Percentiles rank a stretch among this genome's conserved stretches.
phyloP scores from a whole-genome alignment of 2,329 filamentous ascomycete genomes.

The Tolypocladium cylindrosporum region DNA sequence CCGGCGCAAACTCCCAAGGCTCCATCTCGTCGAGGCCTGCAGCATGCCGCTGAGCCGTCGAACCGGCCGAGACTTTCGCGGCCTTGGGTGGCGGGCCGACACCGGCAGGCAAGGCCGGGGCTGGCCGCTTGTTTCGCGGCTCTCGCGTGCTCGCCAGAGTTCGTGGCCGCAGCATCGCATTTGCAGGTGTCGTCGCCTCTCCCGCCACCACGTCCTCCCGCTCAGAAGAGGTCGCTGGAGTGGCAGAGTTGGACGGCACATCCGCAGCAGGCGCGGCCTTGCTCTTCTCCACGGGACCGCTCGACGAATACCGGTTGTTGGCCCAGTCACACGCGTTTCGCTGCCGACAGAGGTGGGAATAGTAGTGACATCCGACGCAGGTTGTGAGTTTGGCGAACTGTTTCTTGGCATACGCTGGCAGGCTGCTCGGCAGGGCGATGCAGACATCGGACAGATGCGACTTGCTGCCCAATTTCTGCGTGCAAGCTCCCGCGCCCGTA shows the following conservation, averaged over 20 bases:
- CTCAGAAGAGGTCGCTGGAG: neutral
- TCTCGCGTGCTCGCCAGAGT: neutral
- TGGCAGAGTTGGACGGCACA: neutral
- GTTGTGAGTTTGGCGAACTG: conserved; percentile 10
- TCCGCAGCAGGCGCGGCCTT: neutral
- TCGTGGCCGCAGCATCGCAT: neutral
- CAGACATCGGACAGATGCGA: conserved; percentile 16
- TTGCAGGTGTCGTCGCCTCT: neutral
- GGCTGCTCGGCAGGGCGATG: conserved; percentile 12
- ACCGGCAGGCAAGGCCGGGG: neutral
- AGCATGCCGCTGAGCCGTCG: conserved; percentile 8
- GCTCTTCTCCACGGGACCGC: neutral
- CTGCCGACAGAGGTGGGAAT: conserved; percentile 11
- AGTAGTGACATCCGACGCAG: conserved; percentile 23
- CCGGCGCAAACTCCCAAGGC: conserved; percentile 35
- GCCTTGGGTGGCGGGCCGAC: neutral
- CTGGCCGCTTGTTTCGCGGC: neutral
- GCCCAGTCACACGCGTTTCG: conserved; percentile 7
- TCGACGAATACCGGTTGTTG: neutral
- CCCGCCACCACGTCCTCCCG: neutral
- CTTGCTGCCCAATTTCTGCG: neutral
- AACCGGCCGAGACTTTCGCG: neutral
- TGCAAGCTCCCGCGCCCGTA: conserved; percentile 7
- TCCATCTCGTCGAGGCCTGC: conserved; percentile 21
- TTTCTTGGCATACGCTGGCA: conserved; percentile 9